phyloP scores from a whole-genome alignment of 1,284 basidiomycete genomes.

The Tilletia setariae region DNA sequence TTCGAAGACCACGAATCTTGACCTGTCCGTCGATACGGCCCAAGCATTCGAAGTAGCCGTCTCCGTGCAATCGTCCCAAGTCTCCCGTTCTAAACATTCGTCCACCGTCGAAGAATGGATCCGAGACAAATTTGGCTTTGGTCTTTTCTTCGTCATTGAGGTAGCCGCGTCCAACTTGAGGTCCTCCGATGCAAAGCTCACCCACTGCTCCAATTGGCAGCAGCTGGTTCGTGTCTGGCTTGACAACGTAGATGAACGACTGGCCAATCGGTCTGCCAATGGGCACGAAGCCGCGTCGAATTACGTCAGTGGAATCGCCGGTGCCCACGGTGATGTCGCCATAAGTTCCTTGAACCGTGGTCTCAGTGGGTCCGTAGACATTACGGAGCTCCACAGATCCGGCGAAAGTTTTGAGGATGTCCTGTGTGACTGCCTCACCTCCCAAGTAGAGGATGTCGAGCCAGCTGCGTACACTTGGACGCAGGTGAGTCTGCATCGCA shows the following conservation, averaged over 20 bases:
- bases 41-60: conserved; percentile 12
- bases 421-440: not conserved
- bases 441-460: not conserved
- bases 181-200: conserved; percentile 14
- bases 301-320: not conserved
- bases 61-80: not conserved
- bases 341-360: not conserved
- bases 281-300: no score
- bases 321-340: not conserved
- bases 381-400: not conserved
- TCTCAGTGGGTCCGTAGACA: conserved; percentile 16
- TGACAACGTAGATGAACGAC: not conserved
- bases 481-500: not conserved
- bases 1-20: conserved; percentile 15
- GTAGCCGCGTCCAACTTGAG: conserved; percentile 18
- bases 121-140: not conserved
- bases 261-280: not conserved
- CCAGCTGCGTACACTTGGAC: not conserved
- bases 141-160: conserved; percentile 7
- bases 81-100: conserved; percentile 15
- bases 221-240: not conserved
- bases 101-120: not conserved
- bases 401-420: not conserved
- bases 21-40: no score
- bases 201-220: not conserved